Evolutionary conservation across 2,329 filamentous ascomycete genomes (phyloP).

Genomic region (Colletotrichum caudatum): DNA sequence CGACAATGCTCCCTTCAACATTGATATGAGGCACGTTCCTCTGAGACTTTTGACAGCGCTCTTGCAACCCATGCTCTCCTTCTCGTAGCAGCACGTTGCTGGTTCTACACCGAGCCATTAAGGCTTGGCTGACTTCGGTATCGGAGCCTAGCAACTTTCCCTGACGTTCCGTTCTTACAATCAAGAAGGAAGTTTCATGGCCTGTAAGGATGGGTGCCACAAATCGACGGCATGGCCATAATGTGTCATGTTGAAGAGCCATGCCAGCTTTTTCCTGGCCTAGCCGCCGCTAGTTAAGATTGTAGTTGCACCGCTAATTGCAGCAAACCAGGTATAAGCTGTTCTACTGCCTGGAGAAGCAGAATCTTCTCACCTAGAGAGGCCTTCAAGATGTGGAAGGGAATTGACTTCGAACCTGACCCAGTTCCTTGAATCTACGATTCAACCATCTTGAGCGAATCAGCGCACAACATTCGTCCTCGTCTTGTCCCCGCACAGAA

Average conservation of each 20-base stretch:
- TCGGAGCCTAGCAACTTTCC: background rate
- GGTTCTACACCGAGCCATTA: background rate
- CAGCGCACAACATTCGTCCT: conserved; percentile 8
- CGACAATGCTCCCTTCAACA: no score
- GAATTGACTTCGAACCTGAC: background rate
- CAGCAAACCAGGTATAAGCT: background rate
- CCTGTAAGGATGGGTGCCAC: background rate
- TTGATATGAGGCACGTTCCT: conserved; percentile 24
- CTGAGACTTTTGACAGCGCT: background rate
- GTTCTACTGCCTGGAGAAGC: background rate
- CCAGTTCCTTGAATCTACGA: conserved; percentile 26
- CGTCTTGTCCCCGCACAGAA: conserved; percentile 18
- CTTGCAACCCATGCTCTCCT: background rate
- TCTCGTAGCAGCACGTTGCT: background rate
- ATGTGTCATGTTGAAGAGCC: background rate
- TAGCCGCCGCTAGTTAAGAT: background rate
- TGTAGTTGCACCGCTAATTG: background rate
- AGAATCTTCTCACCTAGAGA: background rate
- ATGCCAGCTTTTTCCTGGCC: background rate
- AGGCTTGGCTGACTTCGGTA: no score
- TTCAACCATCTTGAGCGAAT: conserved; percentile 7
- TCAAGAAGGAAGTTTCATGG: background rate
- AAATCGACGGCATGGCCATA: background rate
- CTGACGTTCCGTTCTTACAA: background rate
- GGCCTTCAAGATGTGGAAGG: background rate